These are phyloP conservation scores for Oryza meridionalis DNA, from an alignment of 176 grass and related monocot species.

Conservation along the genomic window DNA sequence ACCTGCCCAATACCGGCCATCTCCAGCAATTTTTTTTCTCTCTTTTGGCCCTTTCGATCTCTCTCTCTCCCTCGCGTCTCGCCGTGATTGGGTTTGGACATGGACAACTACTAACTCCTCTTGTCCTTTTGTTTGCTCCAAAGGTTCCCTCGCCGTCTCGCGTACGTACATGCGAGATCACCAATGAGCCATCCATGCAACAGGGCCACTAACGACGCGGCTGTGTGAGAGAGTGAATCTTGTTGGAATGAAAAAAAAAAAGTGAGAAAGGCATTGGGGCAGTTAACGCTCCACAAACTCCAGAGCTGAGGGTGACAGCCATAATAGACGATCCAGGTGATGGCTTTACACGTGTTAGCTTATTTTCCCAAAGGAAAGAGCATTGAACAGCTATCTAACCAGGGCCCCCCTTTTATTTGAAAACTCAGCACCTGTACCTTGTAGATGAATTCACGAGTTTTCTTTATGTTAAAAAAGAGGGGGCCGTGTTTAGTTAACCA, in stretches of 20 bases:
- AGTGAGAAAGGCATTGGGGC: neutral
- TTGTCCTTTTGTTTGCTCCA: neutral
- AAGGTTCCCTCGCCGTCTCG: neutral
- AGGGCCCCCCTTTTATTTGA: neutral
- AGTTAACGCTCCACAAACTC: constrained; percentile 49
- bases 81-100: constrained; percentile 35
- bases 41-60: neutral
- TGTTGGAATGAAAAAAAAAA: neutral
- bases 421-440: neutral
- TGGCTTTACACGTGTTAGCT: constrained; percentile 37
- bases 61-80: neutral
- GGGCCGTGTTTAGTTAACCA: neutral
- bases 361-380: neutral
- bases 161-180: neutral
- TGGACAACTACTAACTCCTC: constrained; percentile 12
- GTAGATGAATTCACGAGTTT: neutral
- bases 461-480: neutral
- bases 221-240: neutral
- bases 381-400: neutral
- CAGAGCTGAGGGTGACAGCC: constrained; percentile 31
- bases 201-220: constrained; percentile 11
- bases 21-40: neutral
- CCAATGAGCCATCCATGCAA: constrained; percentile 28
- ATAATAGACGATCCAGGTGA: neutral
- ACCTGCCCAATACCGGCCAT: constrained; percentile 15